Percentiles rank a stretch among this genome's conserved stretches.
Evolutionary conservation across 345 rosid genomes (phyloP).

Genomic region (Salix koriyanagi): DNA sequence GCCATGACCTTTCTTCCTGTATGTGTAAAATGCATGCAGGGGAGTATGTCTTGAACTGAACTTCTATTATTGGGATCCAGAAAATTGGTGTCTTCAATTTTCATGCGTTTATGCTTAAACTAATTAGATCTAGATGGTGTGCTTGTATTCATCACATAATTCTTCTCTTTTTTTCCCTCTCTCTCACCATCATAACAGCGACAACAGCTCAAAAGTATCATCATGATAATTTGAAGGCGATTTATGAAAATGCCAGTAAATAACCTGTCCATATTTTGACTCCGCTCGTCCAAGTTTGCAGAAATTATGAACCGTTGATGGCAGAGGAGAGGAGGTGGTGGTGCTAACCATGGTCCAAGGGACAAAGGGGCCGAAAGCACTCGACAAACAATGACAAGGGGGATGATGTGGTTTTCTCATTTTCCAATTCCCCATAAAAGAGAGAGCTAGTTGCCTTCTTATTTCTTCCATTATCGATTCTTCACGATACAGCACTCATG

Average conservation of each 20-base stretch:
- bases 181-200: too few species aligned
- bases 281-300: neutral
- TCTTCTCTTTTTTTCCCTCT: too few species aligned
- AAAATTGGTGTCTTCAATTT: neutral
- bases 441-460: neutral
- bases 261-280: neutral
- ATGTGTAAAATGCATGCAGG: neutral
- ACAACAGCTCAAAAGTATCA: too few species aligned
- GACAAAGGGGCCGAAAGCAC: constrained; percentile 40
- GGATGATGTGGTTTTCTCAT: constrained; percentile 16
- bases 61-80: neutral
- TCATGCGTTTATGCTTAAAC: too few species aligned
- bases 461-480: constrained; percentile 8
- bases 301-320: neutral
- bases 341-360: constrained; percentile 3
- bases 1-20: neutral
- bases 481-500: neutral
- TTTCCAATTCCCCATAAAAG: constrained; percentile 18
- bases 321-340: neutral
- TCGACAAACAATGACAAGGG: constrained; percentile 26
- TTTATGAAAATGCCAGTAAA: neutral
- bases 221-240: neutral
- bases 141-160: too few species aligned
- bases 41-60: neutral
- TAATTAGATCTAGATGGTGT: too few species aligned